Conservation (phyloP, 306 rosid genomes). For the Begonia loranthoides region DNA sequence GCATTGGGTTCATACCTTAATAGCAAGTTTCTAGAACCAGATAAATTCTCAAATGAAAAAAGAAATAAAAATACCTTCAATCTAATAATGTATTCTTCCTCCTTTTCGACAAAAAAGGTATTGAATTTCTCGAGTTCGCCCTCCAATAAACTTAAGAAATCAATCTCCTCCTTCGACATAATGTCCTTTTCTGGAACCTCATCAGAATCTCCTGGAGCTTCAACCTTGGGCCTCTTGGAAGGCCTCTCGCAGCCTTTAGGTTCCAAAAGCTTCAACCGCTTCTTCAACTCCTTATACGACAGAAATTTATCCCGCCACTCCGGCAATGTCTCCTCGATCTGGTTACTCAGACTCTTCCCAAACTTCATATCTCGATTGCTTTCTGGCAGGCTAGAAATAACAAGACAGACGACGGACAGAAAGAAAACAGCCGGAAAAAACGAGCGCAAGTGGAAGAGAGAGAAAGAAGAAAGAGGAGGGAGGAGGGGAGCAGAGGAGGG, state of each 20-base stretch:
- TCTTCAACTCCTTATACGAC: conserved; percentile 89
- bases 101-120: conserved; percentile 81
- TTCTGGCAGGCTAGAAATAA: not conserved
- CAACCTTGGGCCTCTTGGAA: conserved; percentile 35
- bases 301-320: conserved; percentile 96
- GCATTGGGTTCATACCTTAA: too few relatives aligned
- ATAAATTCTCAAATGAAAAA: not conserved
- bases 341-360: conserved; percentile 79
- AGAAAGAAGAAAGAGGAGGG: not conserved
- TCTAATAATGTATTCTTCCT: conserved; percentile 85
- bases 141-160: conserved; percentile 50
- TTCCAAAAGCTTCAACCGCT: conserved; percentile 62
- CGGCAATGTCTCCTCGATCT: conserved; percentile 82
- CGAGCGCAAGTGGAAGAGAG: not conserved
- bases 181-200: conserved; percentile 8
- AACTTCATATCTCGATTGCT: conserved; percentile 42
- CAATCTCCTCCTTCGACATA: conserved; percentile 57
- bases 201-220: conserved; percentile 10
- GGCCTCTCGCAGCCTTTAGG: conserved; percentile 37
- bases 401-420: not conserved
- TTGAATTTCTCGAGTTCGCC: conserved; percentile 92
- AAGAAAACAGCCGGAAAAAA: not conserved
- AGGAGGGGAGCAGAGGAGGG: not conserved
- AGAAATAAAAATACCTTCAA: conserved; percentile 47
- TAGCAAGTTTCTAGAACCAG: not conserved